Conservation (phyloP, 2,329 filamentous ascomycete genomes). For the Venturia nashicola region DNA sequence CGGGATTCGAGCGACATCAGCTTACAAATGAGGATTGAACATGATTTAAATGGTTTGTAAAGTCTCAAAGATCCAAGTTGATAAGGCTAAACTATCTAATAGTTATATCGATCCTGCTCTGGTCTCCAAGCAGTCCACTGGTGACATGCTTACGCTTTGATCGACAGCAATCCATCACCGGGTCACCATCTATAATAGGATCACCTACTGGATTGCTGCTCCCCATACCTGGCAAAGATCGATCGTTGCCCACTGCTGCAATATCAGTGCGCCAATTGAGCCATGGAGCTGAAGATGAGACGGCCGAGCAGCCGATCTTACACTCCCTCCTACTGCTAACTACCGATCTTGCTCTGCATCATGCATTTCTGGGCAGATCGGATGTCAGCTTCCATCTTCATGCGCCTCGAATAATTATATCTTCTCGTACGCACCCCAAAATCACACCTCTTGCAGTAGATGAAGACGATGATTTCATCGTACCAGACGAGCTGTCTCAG, state of each 20-base stretch:
- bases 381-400: too few relatives aligned
- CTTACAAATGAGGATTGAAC: background rate
- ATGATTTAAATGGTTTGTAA: background rate
- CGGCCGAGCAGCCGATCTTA: background rate
- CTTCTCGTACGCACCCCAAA: background rate
- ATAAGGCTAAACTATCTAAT: background rate
- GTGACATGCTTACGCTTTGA: slow-evolving; percentile 5
- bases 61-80: background rate
- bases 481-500: background rate
- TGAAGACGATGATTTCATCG: background rate
- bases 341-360: background rate
- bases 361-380: background rate
- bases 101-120: background rate
- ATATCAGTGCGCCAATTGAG: background rate
- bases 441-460: background rate
- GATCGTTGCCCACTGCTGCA: background rate
- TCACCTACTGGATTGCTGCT: background rate
- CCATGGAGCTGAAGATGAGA: background rate
- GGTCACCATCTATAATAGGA: background rate
- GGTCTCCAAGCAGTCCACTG: background rate
- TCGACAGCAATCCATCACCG: background rate
- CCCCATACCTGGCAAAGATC: background rate
- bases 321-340: background rate
- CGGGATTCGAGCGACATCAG: slow-evolving; percentile 39
- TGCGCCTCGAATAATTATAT: too few relatives aligned